phyloP scores from a whole-genome alignment of 75 land plant species.

The Sequoia sempervirens region DNA sequence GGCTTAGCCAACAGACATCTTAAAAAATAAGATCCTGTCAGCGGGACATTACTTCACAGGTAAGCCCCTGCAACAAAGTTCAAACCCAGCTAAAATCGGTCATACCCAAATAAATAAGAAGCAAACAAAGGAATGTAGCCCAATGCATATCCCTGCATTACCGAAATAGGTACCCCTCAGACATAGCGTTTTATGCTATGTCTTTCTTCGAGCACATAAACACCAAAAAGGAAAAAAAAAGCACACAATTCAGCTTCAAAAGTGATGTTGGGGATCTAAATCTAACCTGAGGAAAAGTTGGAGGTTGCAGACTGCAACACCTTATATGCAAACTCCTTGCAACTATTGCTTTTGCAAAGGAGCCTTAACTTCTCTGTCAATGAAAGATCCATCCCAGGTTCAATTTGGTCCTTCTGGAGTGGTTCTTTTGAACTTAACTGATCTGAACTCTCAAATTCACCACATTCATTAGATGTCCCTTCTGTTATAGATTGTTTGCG shows the following conservation, averaged over 20 bases:
- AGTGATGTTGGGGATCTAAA: not conserved
- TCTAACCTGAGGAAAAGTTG: slow-evolving; percentile 20
- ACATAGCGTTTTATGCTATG: not conserved
- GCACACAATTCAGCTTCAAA: not conserved
- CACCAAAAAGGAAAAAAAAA: not conserved
- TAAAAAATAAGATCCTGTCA: slow-evolving; percentile 4
- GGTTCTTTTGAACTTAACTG: not conserved
- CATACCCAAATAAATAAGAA: not conserved
- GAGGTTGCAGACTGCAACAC: slow-evolving; percentile 20
- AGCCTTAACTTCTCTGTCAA: slow-evolving; percentile 9
- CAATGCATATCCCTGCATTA: not conserved
- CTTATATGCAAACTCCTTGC: slow-evolving; percentile 18
- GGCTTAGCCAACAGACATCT: not conserved
- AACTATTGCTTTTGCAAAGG: slow-evolving; percentile 15
- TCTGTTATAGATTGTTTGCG: slow-evolving; percentile 1
- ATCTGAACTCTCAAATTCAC: not conserved
- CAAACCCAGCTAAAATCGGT: not conserved
- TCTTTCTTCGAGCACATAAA: not conserved
- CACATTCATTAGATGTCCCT: not conserved
- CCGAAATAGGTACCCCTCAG: not conserved
- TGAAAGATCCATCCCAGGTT: not conserved
- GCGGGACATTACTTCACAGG: not conserved
- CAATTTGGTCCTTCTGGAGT: not conserved
- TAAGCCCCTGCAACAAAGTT: not conserved
- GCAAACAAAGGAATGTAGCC: not conserved